Evolutionary conservation across 179 eudicot species (phyloP), one percentile per base, ranked within the genome.

Genomic region (Monotropa hypopitys): DNA sequence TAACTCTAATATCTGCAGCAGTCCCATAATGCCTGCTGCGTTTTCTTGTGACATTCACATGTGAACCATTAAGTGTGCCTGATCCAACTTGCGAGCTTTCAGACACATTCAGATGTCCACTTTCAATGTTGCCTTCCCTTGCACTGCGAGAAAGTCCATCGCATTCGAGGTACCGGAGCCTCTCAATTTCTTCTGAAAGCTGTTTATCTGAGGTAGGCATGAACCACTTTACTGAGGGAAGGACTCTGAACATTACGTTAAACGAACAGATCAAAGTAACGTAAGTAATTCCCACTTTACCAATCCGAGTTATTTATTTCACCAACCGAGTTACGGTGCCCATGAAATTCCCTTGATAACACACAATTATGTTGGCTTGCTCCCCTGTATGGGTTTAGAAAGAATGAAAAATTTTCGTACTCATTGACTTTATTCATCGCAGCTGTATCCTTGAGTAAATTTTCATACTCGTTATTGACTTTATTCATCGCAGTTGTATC

Each of bases 171-270:
- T 82, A 79, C 38, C 67, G 79, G 23, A 89, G 84, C 76, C 78
- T 83, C 79, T 85, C 87, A 59, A 89, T 80, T 83, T 90, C 93
- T 79, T 84, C 86, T 62, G 83, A 78, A 76, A 92, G 88, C 72
- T 84, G 81, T 77, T 76, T 73, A 79, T 82, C 97, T 92, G 88
- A 78, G 86, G 47, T 70, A 78, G 26, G 79, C n/a, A 32, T 20
- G 69, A 72, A 74, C 75, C 21, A 40, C 46, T 38, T 45, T 68
- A 54, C 16, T 35, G 57, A 50, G 75, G 21, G n/a, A 59, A 0
- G 20, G 26, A 51, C 8, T 23, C 47, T 46, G 20, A 21, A 45
- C 16, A 32, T 33, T 66, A 73, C 21, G 47, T 33, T 9, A 63
- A 76, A 32, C 20, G 33, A 5, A 66, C 73, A 18, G 6, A 66